Percentiles rank a stretch among this genome's conserved stretches.
phyloP scores from a whole-genome alignment of 495 filamentous ascomycete species.

The Tuber brumale region DNA sequence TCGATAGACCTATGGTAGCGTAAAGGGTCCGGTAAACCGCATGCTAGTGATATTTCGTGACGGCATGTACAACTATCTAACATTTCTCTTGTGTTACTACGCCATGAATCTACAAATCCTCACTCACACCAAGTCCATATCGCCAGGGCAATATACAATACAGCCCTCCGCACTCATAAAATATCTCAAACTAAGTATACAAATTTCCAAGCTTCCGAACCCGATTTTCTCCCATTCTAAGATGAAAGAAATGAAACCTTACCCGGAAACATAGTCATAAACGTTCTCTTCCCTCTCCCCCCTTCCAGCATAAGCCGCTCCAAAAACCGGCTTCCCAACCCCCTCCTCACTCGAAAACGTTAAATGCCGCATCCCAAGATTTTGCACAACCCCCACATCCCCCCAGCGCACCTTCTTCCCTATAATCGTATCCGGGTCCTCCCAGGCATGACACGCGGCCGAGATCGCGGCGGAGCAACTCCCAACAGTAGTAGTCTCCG shows the following conservation, averaged over 20 bases:
- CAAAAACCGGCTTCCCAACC: background rate
- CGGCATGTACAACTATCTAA: too few relatives aligned
- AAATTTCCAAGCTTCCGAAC: background rate
- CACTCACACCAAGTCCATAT: background rate
- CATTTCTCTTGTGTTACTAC: background rate
- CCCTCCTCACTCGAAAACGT: too few relatives aligned
- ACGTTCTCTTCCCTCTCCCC: background rate
- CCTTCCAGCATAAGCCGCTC: background rate
- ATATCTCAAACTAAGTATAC: background rate
- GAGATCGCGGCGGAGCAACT: background rate
- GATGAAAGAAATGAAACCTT: background rate
- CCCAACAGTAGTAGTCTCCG: background rate
- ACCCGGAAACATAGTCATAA: background rate
- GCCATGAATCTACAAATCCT: background rate
- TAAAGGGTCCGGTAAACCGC: too few relatives aligned
- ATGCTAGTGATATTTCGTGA: too few relatives aligned
- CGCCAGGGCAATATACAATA: background rate
- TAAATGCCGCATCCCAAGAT: too few relatives aligned
- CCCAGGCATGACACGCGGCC: background rate
- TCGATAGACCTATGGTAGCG: too few relatives aligned
- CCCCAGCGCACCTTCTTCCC: too few relatives aligned
- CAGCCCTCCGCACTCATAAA: background rate
- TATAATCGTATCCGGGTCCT: too few relatives aligned
- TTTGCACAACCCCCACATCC: too few relatives aligned
- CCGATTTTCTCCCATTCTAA: background rate